Percentiles rank a stretch among this genome's conserved stretches.
Conservation (phyloP, 108 stramenopile species). For the Conticribra guillardii region DNA sequence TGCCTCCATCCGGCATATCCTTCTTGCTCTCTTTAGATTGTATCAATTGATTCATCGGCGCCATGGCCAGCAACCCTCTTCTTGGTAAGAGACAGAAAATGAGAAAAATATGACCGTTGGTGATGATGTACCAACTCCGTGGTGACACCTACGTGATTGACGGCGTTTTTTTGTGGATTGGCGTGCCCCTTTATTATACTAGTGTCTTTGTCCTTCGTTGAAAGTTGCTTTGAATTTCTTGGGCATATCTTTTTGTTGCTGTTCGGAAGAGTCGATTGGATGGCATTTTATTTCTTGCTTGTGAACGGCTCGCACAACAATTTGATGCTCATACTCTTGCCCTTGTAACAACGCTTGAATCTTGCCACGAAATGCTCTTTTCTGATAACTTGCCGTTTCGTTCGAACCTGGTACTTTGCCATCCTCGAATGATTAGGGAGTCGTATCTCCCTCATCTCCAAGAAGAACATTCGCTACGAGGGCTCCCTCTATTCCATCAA, state of each 20-base stretch:
- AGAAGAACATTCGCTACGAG: slow-evolving; percentile 97
- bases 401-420: background rate
- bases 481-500: slow-evolving; percentile 94
- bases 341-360: no score
- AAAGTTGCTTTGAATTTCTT: background rate
- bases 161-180: no score
- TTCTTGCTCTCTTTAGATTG: no score
- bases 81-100: background rate
- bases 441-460: slow-evolving; percentile 93
- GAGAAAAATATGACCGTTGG: background rate
- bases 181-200: no score
- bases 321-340: background rate
- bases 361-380: background rate
- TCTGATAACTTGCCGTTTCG: background rate
- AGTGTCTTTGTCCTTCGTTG: no score
- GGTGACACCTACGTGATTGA: background rate
- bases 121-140: no score
- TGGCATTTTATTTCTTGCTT: no score
- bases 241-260: background rate
- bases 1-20: no score
- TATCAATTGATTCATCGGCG: background rate
- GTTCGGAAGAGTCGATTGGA: no score
- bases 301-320: background rate
- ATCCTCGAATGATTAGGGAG: slow-evolving; percentile 58
- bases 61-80: background rate